phyloP scores from a whole-genome alignment of 371 early-diverging fungal species.

The Basidiobolus meristosporus region DNA sequence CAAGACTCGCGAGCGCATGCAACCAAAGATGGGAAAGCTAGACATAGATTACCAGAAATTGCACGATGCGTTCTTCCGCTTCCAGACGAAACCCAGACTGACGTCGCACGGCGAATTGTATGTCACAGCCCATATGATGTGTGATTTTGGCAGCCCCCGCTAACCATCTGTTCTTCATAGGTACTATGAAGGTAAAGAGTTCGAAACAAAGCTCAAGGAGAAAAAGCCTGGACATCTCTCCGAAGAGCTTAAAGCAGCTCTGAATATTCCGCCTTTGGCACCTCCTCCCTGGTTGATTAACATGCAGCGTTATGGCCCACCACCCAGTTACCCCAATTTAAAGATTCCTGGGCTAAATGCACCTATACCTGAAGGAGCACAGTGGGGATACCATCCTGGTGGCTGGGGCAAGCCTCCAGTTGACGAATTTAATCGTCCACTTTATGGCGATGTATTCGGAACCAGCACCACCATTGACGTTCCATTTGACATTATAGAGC shows the following conservation, averaged over 20 bases:
- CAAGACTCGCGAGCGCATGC: slow-evolving; percentile 76
- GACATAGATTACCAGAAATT: slow-evolving; percentile 91
- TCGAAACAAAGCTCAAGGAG: slow-evolving; percentile 71
- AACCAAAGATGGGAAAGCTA: slow-evolving; percentile 90
- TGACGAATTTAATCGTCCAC: slow-evolving; percentile 82
- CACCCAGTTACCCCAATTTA: slow-evolving; percentile 85
- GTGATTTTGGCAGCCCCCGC: not conserved
- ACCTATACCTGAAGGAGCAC: slow-evolving; percentile 94
- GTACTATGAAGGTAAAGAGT: slow-evolving; percentile 95
- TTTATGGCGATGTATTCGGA: slow-evolving; percentile 95
- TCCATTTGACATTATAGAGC: slow-evolving; percentile 24
- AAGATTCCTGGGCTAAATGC: slow-evolving; percentile 93
- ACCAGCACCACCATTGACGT: not conserved
- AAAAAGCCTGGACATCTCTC: slow-evolving; percentile 81
- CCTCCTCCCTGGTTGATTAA: slow-evolving; percentile 98
- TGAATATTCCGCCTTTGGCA: slow-evolving; percentile 78
- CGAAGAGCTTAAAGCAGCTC: slow-evolving; percentile 68
- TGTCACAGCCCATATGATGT: slow-evolving; percentile 6
- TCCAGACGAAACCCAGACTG: slow-evolving; percentile 73
- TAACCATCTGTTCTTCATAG: slow-evolving; percentile 12
- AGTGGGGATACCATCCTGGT: slow-evolving; percentile 97
- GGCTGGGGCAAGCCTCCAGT: slow-evolving; percentile 97
- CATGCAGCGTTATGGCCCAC: slow-evolving; percentile 97
- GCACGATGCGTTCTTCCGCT: slow-evolving; percentile 93
- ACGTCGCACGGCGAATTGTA: slow-evolving; percentile 77